These are phyloP conservation scores for Aspergillus ochraceoroseus DNA, from an alignment of 2,329 filamentous ascomycete species.

Conservation along the genomic window DNA sequence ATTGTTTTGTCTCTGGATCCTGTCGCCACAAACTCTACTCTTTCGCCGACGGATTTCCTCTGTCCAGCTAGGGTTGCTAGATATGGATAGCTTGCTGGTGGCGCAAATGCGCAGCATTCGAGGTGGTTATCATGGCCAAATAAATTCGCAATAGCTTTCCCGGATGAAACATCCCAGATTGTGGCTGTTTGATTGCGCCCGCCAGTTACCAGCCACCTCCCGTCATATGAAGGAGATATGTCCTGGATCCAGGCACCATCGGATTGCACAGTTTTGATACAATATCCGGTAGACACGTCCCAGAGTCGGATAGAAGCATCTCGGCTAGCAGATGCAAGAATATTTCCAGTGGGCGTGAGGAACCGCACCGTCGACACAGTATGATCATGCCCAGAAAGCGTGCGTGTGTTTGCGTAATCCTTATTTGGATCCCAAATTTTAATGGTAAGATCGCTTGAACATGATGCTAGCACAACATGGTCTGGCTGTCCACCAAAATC, in stretches of 20 bases:
- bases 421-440: constrained; percentile 90
- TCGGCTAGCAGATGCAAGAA: constrained; percentile 77
- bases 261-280: constrained; percentile 68
- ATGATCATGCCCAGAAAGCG: constrained; percentile 83
- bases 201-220: constrained; percentile 72
- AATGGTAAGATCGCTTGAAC: constrained; percentile 81
- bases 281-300: constrained; percentile 91
- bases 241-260: constrained; percentile 85
- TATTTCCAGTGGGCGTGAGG: constrained; percentile 68
- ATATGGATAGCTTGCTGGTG: constrained; percentile 68
- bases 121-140: constrained; percentile 81
- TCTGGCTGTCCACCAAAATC: constrained; percentile 82
- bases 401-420: constrained; percentile 90
- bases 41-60: constrained; percentile 69
- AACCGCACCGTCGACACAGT: constrained; percentile 83
- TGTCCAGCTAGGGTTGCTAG: constrained; percentile 71
- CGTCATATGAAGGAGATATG: constrained; percentile 74
- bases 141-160: constrained; percentile 72
- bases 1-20: constrained; percentile 88
- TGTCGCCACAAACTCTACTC: constrained; percentile 85
- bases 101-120: constrained; percentile 82
- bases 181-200: constrained; percentile 74
- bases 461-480: constrained; percentile 71
- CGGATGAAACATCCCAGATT: constrained; percentile 73
- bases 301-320: constrained; percentile 82